These are phyloP conservation scores for Camelina neglecta DNA, from an alignment of 345 rosid species.

Conservation along the genomic window DNA sequence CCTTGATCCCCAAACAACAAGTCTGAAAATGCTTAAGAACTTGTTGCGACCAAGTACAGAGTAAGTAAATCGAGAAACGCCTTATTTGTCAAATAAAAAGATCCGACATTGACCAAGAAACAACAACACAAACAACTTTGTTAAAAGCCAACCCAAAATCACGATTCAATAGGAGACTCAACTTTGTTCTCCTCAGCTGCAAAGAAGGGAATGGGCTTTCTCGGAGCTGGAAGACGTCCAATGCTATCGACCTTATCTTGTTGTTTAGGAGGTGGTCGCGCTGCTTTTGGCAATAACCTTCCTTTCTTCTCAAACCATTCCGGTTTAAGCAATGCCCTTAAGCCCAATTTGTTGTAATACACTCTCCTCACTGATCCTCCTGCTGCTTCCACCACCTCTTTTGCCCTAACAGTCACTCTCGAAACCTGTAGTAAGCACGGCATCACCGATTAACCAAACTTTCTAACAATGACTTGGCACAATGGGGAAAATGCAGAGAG, in stretches of 20 bases:
- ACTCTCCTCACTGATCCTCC: conserved; percentile 94
- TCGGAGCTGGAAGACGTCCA: conserved; percentile 90
- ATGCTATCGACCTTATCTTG: conserved; percentile 90
- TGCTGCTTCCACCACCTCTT: conserved; percentile 85
- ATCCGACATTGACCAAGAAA: conserved; percentile 21
- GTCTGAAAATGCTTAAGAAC: neutral
- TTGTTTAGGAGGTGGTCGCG: conserved; percentile 95
- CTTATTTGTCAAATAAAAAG: conserved; percentile 19
- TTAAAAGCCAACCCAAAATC: neutral
- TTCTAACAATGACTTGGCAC: neutral
- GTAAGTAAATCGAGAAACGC: neutral
- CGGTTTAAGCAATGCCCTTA: conserved; percentile 82
- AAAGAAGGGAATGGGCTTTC: conserved; percentile 76
- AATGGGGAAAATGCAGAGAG: neutral
- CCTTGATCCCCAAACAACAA: neutral
- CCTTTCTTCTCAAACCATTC: conserved; percentile 99
- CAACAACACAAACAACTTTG: conserved; percentile 18
- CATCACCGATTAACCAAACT: neutral
- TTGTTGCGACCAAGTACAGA: neutral
- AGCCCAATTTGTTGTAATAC: conserved; percentile 88
- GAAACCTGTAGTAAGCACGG: conserved; percentile 58
- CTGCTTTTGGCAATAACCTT: conserved; percentile 82
- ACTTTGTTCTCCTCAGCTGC: conserved; percentile 47
- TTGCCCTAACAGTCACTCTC: conserved; percentile 89
- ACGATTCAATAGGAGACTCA: conserved; percentile 45